Evolutionary conservation across 129 eudicot species (phyloP).

Genomic region (Ambrosia artemisiifolia): DNA sequence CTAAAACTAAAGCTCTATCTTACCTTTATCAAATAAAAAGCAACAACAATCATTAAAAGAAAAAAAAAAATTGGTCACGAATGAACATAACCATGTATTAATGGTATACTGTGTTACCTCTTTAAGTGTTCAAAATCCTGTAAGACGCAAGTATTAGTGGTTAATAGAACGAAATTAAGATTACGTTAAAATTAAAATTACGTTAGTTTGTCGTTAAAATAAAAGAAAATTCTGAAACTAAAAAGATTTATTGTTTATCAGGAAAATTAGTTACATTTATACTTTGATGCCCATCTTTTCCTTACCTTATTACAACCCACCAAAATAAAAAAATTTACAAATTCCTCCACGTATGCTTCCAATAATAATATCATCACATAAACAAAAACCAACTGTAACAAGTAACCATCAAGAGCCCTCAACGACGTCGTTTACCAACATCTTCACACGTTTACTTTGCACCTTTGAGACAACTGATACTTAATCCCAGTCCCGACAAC

Average conservation of each 20-base stretch:
- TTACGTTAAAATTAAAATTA: too few species aligned
- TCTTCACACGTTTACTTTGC: constrained; percentile 63
- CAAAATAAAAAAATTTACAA: constrained; percentile 33
- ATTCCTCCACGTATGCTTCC: constrained; percentile 25
- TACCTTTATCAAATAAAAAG: neutral
- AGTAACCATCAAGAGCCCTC: neutral
- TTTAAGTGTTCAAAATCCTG: too few species aligned
- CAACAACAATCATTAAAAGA: neutral
- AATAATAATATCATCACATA: constrained; percentile 1
- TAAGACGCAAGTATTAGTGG: too few species aligned
- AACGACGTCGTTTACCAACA: constrained; percentile 24
- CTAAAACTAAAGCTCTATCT: neutral
- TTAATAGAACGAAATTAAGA: too few species aligned
- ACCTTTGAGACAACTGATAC: constrained; percentile 60
- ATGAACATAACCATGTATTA: too few species aligned
- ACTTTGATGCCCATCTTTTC: constrained; percentile 21
- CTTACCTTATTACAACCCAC: constrained; percentile 24
- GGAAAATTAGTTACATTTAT: constrained; percentile 13
- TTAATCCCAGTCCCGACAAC: constrained; percentile 44
- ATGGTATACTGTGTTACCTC: too few species aligned
- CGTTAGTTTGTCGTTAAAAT: too few species aligned
- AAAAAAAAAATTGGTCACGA: neutral
- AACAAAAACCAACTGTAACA: neutral
- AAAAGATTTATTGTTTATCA: constrained; percentile 3
- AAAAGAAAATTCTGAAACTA: neutral